Percentiles rank a stretch among this genome's conserved stretches.
Conservation (phyloP, 2,329 filamentous ascomycete genomes). For the Dactylonectria estremocensis region DNA sequence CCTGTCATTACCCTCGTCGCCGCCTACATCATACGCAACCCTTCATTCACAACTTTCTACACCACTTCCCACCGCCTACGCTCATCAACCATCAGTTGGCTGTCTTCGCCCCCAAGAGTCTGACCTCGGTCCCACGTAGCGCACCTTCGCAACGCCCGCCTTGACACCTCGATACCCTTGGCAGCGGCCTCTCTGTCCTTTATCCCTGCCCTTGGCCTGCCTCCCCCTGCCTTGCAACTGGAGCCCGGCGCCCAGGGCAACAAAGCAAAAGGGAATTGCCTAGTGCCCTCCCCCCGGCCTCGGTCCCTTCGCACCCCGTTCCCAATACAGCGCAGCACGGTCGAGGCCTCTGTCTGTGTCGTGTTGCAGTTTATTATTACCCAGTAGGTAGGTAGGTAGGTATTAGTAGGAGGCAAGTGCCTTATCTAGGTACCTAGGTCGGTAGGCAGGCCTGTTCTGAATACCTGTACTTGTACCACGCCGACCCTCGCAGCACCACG, state of each 20-base stretch:
- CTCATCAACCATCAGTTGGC: not conserved
- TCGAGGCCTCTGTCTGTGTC: slow-evolving; percentile 30
- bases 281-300: slow-evolving; percentile 35
- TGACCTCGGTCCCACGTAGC: slow-evolving; percentile 18
- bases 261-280: slow-evolving; percentile 43
- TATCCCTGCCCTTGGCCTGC: slow-evolving; percentile 36
- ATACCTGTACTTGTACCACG: slow-evolving; percentile 37
- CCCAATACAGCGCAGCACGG: slow-evolving; percentile 13
- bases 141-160: slow-evolving; percentile 27
- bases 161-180: slow-evolving; percentile 38
- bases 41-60: not conserved
- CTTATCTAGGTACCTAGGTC: too few species aligned
- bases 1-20: not conserved
- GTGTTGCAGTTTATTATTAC: slow-evolving; percentile 26
- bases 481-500: slow-evolving; percentile 31
- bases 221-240: slow-evolving; percentile 42
- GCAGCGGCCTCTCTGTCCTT: slow-evolving; percentile 32
- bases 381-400: too few species aligned
- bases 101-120: not conserved
- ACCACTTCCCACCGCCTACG: not conserved
- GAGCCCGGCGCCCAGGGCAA: slow-evolving; percentile 44
- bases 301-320: slow-evolving; percentile 25
- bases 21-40: not conserved
- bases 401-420: too few species aligned
- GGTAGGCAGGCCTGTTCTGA: too few species aligned